Evolutionary conservation across 352 stramenopile genomes (phyloP).

Genomic region (Phytophthora melonis): DNA sequence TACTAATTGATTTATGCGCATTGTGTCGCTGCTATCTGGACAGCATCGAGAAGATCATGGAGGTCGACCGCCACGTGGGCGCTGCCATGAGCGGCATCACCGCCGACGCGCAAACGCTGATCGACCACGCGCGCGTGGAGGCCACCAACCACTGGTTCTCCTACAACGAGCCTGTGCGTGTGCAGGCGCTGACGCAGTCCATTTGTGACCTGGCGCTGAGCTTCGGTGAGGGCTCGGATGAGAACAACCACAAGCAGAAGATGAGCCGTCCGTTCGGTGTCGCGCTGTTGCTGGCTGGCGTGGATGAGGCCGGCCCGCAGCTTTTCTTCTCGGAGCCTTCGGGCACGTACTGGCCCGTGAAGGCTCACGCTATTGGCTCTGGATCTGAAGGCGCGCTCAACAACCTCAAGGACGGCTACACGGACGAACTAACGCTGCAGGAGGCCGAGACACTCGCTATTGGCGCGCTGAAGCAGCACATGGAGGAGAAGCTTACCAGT

Average conservation of each 20-base stretch:
- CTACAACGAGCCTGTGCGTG: constrained; percentile 98
- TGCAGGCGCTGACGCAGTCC: constrained; percentile 98
- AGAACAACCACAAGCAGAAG: constrained; percentile 97
- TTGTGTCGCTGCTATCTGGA: constrained; percentile 18
- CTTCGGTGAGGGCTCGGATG: constrained; percentile 93
- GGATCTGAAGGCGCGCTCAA: constrained; percentile 97
- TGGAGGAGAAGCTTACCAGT: constrained; percentile 99
- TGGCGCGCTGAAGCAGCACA: constrained; percentile 98
- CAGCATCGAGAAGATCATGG: constrained; percentile 99
- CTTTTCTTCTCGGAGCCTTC: constrained; percentile 98
- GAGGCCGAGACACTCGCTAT: constrained; percentile 98
- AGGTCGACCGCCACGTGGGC: constrained; percentile 98
- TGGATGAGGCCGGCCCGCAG: constrained; percentile 94
- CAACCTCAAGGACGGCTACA: constrained; percentile 99
- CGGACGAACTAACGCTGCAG: constrained; percentile 94
- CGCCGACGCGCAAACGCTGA: constrained; percentile 97
- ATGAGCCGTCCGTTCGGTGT: constrained; percentile 99
- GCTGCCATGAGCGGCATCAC: constrained; percentile 99
- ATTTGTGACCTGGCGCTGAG: constrained; percentile 99
- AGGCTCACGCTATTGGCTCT: constrained; percentile 98
- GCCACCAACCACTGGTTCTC: constrained; percentile 99
- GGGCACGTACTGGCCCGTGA: constrained; percentile 98
- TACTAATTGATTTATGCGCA: constrained; percentile 3
- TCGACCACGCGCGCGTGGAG: constrained; percentile 99
- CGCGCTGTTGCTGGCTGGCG: constrained; percentile 96